Evolutionary conservation across 1,139 yeast genomes (phyloP).

Genomic region (Saccharomyces hybrid): DNA sequence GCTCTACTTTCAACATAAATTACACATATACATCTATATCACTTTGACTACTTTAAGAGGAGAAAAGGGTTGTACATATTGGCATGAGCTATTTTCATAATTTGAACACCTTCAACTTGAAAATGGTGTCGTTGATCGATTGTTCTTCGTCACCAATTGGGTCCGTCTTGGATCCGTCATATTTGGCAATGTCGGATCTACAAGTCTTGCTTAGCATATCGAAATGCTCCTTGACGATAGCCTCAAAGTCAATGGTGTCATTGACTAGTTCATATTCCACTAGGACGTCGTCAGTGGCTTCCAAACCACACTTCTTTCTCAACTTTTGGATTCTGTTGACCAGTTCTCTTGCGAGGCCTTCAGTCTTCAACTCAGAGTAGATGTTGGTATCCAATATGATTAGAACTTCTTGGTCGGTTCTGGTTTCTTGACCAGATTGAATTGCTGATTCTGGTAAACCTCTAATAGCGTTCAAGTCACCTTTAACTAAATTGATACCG

Average conservation of each 20-base stretch:
- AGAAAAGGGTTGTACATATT: background rate
- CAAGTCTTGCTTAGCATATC: conserved; percentile 71
- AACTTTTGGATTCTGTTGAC: conserved; percentile 95
- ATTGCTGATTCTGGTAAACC: conserved; percentile 65
- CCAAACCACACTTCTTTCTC: conserved; percentile 92
- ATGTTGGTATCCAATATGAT: conserved; percentile 81
- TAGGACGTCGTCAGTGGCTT: conserved; percentile 88
- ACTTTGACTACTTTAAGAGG: background rate
- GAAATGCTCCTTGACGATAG: conserved; percentile 55
- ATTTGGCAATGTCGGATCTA: conserved; percentile 39
- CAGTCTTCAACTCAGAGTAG: conserved; percentile 82
- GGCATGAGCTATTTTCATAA: conserved; percentile 13
- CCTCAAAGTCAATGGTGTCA: conserved; percentile 63
- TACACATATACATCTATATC: background rate
- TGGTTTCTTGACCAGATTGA: conserved; percentile 68
- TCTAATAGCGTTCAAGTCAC: conserved; percentile 85
- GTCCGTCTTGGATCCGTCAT: conserved; percentile 33
- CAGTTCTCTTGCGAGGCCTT: conserved; percentile 93
- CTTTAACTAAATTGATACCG: conserved; percentile 77
- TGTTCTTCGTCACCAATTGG: conserved; percentile 87
- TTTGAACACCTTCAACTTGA: conserved; percentile 71
- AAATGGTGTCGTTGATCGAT: conserved; percentile 73
- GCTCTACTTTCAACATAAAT: conserved; percentile 2
- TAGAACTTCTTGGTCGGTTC: conserved; percentile 81
- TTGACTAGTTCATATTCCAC: conserved; percentile 69